Evolutionary conservation across 495 filamentous ascomycete genomes (phyloP).

Genomic region (Staphylotrichum tortipilum): DNA sequence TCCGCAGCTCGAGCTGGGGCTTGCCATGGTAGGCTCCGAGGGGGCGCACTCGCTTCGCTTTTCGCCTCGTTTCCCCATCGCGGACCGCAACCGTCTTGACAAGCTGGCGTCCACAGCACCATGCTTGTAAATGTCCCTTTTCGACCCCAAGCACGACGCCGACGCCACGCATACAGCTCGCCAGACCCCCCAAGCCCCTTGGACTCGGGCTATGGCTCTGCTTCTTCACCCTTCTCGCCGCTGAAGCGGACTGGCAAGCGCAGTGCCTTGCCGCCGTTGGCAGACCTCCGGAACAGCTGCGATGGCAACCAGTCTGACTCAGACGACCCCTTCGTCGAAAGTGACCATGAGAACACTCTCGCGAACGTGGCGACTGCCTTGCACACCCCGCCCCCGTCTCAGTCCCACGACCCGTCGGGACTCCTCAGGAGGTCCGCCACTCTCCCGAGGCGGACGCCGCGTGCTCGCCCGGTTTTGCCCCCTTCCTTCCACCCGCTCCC

Average conservation of each 20-base stretch:
- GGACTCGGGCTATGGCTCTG: slow-evolving; percentile 25
- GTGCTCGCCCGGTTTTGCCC: slow-evolving; percentile 13
- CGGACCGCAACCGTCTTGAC: background rate
- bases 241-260: background rate
- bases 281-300: slow-evolving; percentile 8
- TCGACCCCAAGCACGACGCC: slow-evolving; percentile 3
- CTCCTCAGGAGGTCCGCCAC: slow-evolving; percentile 11
- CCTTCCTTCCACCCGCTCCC: slow-evolving; percentile 12
- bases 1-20: background rate
- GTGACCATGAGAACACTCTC: background rate
- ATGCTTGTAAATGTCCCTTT: slow-evolving; percentile 2
- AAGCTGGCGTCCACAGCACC: background rate
- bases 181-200: slow-evolving; percentile 11
- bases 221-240: slow-evolving; percentile 1
- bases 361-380: background rate
- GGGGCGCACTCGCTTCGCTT: too few relatives aligned
- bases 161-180: slow-evolving; percentile 6
- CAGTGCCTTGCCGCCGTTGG: background rate
- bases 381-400: background rate
- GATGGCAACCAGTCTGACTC: slow-evolving; percentile 22
- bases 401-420: background rate
- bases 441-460: slow-evolving; percentile 11
- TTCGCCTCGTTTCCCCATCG: too few relatives aligned
- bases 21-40: too few relatives aligned
- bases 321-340: slow-evolving; percentile 17